Base-by-base conservation (phyloP, 768 basidiomycete species). In the Aureoboletus auriporus region DNA sequence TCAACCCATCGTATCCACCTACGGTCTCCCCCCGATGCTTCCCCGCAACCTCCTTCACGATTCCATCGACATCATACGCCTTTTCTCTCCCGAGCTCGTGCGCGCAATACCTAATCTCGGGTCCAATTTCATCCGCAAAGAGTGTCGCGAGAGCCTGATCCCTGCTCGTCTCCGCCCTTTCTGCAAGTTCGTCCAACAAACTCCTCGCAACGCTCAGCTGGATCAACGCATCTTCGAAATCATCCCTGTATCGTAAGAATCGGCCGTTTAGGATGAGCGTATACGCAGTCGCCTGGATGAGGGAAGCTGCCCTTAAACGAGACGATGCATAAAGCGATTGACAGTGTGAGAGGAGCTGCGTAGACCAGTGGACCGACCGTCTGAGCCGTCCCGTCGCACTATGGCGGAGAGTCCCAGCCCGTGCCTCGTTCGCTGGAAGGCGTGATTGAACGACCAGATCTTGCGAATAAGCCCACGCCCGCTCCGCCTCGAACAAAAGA, bases 21-120 rank as follows among this genome's bases (percentile, higher is more conserved):
- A 90, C 84, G 17, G 89, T 72, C 39, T 79, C 69, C 40, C 75
- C 76, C 44, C 77, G 73, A 52, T 83, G 77, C 50, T 73, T 71
- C 0, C 75, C 69, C 3, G 83, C 76, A 11, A 89, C 62, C 47
- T 87, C 85, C 6, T 72, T 69, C 16, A 82, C 85, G 53, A 93
- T 86, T 5, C 74, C 79, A 53, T 89, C 85, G 28, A 93, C 71
- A 62, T 93, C 89, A 67, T 93, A 94, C 4, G 89, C 83, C 58
- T 82, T 85, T 37, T 73, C 73, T 44, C 82, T 74, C 1, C 92
- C 89, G 12, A 94, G 73, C 59, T 92, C 85, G 59, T 97, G 95
- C 0, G 94, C 93, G 56, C 87, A 92, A 68, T 93, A 86, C 39
- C 95, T 75, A 46, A 98, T 92, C 65, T 96, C 84, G 0, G 95